Conservation (phyloP, 495 filamentous ascomycete genomes). For the Penicillium daleae region DNA sequence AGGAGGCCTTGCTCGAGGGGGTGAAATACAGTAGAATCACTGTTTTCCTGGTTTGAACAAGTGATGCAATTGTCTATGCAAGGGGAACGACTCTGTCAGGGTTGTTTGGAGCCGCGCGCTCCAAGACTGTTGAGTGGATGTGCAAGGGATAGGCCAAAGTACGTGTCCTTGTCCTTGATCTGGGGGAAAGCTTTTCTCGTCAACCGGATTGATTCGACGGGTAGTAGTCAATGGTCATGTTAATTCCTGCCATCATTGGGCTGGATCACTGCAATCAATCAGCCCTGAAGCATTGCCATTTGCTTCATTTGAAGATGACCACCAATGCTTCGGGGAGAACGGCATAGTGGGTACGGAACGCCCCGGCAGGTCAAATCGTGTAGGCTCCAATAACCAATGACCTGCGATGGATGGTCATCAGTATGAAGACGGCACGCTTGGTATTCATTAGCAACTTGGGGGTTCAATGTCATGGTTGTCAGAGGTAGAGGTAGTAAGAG, state of each 20-base stretch:
- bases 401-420: neutral
- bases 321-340: conserved; percentile 9
- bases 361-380: conserved; percentile 7
- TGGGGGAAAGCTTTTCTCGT: neutral
- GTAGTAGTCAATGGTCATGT: neutral
- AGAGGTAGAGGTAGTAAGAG: neutral
- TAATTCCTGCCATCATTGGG: neutral
- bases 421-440: neutral
- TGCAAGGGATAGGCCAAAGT: conserved; percentile 39
- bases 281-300: neutral
- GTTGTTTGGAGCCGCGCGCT: conserved; percentile 12
- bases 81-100: conserved; percentile 18
- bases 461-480: neutral
- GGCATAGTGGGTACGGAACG: conserved; percentile 15
- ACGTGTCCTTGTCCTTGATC: conserved; percentile 24
- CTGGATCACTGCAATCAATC: neutral
- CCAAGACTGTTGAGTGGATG: conserved; percentile 15
- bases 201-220: neutral
- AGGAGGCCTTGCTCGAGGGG: neutral
- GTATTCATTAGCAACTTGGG: neutral
- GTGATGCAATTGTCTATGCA: conserved; percentile 30
- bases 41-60: neutral
- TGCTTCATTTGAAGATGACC: neutral
- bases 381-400: neutral
- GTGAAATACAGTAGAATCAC: too few species aligned